Conservation (phyloP, 2,329 filamentous ascomycete species). For the Penicillium sp. region DNA sequence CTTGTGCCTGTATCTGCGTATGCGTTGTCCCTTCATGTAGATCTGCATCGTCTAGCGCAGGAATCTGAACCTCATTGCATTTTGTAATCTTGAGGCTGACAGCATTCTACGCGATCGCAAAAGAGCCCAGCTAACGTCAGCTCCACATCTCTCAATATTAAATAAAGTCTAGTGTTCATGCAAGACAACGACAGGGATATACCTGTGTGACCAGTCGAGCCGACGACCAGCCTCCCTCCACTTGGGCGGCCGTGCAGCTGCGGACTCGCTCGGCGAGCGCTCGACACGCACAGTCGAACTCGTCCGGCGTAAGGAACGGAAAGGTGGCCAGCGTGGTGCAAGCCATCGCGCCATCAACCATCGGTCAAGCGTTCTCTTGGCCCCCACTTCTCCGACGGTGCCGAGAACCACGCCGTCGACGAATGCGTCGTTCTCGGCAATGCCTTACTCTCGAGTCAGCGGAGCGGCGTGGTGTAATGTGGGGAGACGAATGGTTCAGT, state of each 20-base stretch:
- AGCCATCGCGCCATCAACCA: slow-evolving; percentile 14
- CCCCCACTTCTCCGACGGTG: not conserved
- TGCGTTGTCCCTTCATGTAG: slow-evolving; percentile 6
- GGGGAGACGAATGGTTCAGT: not conserved
- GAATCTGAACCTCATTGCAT: slow-evolving; percentile 18
- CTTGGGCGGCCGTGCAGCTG: slow-evolving; percentile 47
- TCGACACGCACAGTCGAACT: slow-evolving; percentile 68
- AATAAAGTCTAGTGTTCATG: not conserved
- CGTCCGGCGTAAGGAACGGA: slow-evolving; percentile 61
- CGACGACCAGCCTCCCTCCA: slow-evolving; percentile 51
- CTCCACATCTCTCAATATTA: not conserved
- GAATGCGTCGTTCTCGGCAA: slow-evolving; percentile 5
- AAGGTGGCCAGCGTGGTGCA: slow-evolving; percentile 44
- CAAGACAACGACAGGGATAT: slow-evolving; percentile 18
- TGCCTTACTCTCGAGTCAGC: not conserved
- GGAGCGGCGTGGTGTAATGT: not conserved
- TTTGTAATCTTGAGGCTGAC: slow-evolving; percentile 34
- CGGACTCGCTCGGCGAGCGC: slow-evolving; percentile 49
- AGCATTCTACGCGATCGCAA: slow-evolving; percentile 25
- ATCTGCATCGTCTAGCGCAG: slow-evolving; percentile 10
- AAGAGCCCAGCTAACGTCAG: not conserved
- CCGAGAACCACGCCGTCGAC: slow-evolving; percentile 9
- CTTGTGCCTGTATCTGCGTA: not conserved
- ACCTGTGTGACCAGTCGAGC: slow-evolving; percentile 35
- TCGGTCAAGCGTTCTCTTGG: not conserved